A percentile compares a stretch with the other conserved stretches of the same genome.
Conservation (phyloP, 352 stramenopile species). For the Phytopythium chamaehyphon region DNA sequence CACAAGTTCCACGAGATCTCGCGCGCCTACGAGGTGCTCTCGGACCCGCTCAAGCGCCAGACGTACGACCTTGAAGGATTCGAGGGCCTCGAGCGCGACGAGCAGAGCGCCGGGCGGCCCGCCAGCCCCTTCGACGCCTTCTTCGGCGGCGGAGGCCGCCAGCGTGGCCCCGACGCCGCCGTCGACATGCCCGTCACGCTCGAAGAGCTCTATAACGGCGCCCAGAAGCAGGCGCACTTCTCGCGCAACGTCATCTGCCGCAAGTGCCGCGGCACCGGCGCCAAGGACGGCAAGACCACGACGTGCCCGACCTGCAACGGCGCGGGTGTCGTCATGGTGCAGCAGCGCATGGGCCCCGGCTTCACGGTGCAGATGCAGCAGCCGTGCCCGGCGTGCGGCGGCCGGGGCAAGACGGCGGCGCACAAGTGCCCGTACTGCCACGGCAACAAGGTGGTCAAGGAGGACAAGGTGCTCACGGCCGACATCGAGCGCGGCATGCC, state of each 20-base stretch:
- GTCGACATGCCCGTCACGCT: conserved; percentile 79
- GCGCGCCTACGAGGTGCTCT: conserved; percentile 90
- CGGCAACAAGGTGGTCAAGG: conserved; percentile 75
- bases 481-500: conserved; percentile 83
- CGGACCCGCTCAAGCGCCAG: conserved; percentile 85
- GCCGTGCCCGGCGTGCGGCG: conserved; percentile 73
- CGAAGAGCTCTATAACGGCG: conserved; percentile 85
- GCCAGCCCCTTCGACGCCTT: conserved; percentile 77
- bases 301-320: conserved; percentile 73
- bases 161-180: conserved; percentile 63
- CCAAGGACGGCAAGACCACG: conserved; percentile 80
- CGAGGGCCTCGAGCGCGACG: conserved; percentile 76
- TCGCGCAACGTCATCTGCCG: conserved; percentile 76
- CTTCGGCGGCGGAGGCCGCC: conserved; percentile 71
- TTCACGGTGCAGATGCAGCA: conserved; percentile 91
- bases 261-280: conserved; percentile 77
- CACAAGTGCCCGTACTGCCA: conserved; percentile 90
- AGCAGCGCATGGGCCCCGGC: conserved; percentile 78
- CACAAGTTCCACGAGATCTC: conserved; percentile 89
- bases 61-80: conserved; percentile 93
- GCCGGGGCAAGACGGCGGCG: conserved; percentile 94
- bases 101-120: conserved; percentile 42
- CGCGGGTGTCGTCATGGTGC: conserved; percentile 66
- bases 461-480: conserved; percentile 76
- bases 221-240: conserved; percentile 68